Evolutionary conservation across 169 alveolate species (phyloP).

Genomic region (Eimeria tenella): DNA sequence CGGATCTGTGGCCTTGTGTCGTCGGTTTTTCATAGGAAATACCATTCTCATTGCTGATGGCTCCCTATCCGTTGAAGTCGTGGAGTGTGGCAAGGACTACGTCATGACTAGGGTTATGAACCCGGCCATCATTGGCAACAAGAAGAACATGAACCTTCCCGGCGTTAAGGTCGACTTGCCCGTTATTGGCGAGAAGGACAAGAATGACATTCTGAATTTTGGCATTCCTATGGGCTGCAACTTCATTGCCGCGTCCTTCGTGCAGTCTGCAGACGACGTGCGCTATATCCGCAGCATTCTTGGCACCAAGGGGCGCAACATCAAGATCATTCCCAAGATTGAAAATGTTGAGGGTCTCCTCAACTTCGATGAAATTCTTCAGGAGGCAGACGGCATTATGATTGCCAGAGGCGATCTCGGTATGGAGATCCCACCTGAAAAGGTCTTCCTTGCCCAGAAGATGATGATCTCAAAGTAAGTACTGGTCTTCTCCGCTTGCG

Average conservation of each 20-base stretch:
- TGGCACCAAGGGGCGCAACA: slow-evolving; percentile 94
- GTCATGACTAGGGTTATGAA: slow-evolving; percentile 94
- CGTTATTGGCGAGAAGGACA: slow-evolving; percentile 98
- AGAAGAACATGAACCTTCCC: slow-evolving; percentile 98
- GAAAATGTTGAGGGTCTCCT: slow-evolving; percentile 98
- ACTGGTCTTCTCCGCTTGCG: no score
- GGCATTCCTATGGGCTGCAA: slow-evolving; percentile 97
- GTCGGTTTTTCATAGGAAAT: slow-evolving; percentile 77
- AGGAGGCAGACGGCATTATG: slow-evolving; percentile 98
- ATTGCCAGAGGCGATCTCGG: slow-evolving; percentile 99
- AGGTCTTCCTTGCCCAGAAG: slow-evolving; percentile 98
- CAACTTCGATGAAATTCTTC: slow-evolving; percentile 96
- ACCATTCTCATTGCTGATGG: slow-evolving; percentile 98
- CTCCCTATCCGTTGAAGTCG: slow-evolving; percentile 94
- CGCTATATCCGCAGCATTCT: slow-evolving; percentile 91
- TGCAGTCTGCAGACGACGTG: slow-evolving; percentile 89
- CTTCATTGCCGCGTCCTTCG: slow-evolving; percentile 95
- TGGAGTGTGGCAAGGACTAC: slow-evolving; percentile 84
- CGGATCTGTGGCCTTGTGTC: background rate
- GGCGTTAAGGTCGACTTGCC: slow-evolving; percentile 98
- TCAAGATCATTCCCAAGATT: slow-evolving; percentile 97
- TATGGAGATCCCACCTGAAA: slow-evolving; percentile 98
- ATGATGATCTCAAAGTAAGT: slow-evolving; percentile 95
- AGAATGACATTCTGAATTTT: slow-evolving; percentile 96
- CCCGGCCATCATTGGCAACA: slow-evolving; percentile 96